Evolutionary conservation across 495 filamentous ascomycete genomes (phyloP), one percentile per base, ranked within the genome.

Genomic region (Lepraria neglecta): DNA sequence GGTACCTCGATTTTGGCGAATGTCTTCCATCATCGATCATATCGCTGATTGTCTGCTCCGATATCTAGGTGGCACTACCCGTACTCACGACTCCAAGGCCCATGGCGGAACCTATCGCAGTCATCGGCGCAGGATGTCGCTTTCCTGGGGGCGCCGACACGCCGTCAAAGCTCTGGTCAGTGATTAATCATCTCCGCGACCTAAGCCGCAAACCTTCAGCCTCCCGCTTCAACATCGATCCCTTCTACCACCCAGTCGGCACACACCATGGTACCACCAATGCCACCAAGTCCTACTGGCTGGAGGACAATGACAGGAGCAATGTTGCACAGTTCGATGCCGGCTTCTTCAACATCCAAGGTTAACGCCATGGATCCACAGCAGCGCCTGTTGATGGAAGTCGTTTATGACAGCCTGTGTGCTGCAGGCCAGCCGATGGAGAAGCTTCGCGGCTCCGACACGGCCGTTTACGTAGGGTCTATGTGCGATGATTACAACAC

Each of bases 381-480:
- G 67, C 80, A 84, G 53, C 72, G 79, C 14, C 60, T 82, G 43
- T 52, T 76, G 19, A 75, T 84, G 33, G 79, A 83, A 64, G 76
- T 77, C 15, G 76, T 77, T 6, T 82, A 80, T 63, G 79, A 81
- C 44, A 63, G 78, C 78, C 2, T 65, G 82, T 40, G 79, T 82
- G 58, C 73, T 72, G 59, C 59, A n/a, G 69, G 70, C 21, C 60
- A 69, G 17, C 46, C 65, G 12, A 35, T 67, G 24, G 64, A 71
- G 45, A 30, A 31, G 19, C 28, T 71, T 28, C 51, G 46, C 4
- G 66, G 68, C n/a, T 53, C 63, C 12, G 44, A 62, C 12, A 70
- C 65, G 3, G 66, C 63, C 28, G 66, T 70, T 19, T 70, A 63
- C 54, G 68, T 62, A 6, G 71, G 61, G 9, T 61, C 56, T 33